Base-by-base conservation (phyloP, 1,284 basidiomycete genomes). In the Moesziomyces parantarcticus region DNA sequence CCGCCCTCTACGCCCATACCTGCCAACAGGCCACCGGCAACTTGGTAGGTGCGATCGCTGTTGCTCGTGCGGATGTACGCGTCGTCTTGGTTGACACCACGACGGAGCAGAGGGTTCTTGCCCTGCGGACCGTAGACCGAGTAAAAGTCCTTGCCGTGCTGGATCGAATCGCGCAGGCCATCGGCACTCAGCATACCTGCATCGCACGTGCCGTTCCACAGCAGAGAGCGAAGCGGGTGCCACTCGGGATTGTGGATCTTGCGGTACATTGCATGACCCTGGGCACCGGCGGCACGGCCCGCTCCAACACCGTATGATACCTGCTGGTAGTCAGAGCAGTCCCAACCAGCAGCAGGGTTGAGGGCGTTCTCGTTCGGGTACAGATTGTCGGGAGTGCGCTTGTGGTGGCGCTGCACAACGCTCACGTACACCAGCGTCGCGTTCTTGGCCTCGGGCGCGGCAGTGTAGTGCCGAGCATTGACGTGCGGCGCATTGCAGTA, bases 151-250 rank as follows among this genome's bases (percentile, higher is more conserved):
- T 86, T 77, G 14, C 88, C 88, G 65, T 89, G 88, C 46, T 81
- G 78, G 48, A 87, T 76, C 9, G 87, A 84, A 59, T 89, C 88
- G 25, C 86, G 79, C 20, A 88, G 76, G 1, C 88, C 88, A 21
- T 80, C 87, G 1, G 81, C 78, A 1, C 88, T 88, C 39, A 89
- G 84, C 70, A 88, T 88, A 25, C 88, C 88, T 16, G 84, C 66
- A 71, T 88, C 87, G 75, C 88, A 89, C 3, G 86, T 87, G 6
- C 88, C 88, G 41, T 86, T 84, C 88, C 88, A 89, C n/a, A 89
- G 85, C 53, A 85, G 82, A n/a, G 76, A 79, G 26, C 85, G 80
- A 64, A 88, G 88, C 1, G 88, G 87, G 58, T 88, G 87, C 84
- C 83, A 80, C 6, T 83, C 64, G 1, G 87, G 87, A 41, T 84